Percentiles rank a stretch among this genome's conserved stretches.
Conservation (phyloP, 2,329 filamentous ascomycete species). For the Fusarium anguioides region DNA sequence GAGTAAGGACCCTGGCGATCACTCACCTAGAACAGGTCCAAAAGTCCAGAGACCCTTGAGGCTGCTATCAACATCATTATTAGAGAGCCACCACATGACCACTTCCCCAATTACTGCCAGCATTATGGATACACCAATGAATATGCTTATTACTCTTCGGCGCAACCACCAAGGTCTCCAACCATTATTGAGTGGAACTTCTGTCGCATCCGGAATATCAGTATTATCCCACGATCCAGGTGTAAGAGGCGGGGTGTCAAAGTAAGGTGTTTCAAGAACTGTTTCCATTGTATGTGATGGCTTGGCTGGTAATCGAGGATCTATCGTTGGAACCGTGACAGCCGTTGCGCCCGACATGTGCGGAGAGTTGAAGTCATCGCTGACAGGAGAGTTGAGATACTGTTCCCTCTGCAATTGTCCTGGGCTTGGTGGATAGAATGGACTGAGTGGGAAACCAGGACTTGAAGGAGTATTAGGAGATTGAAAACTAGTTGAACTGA, state of each 20-base stretch:
- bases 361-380: slow-evolving; percentile 38
- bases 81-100: slow-evolving; percentile 41
- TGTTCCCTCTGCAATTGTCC: slow-evolving; percentile 30
- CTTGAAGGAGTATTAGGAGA: slow-evolving; percentile 30
- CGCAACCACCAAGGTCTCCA: slow-evolving; percentile 45
- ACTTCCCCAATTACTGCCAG: slow-evolving; percentile 42
- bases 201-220: slow-evolving; percentile 32
- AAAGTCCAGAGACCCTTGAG: slow-evolving; percentile 46
- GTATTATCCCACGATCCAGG: slow-evolving; percentile 24
- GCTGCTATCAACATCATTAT: slow-evolving; percentile 25
- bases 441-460: slow-evolving; percentile 35
- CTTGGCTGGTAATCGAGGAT: slow-evolving; percentile 16
- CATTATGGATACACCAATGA: slow-evolving; percentile 32
- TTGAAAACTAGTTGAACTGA: slow-evolving; percentile 27
- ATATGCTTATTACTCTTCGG: slow-evolving; percentile 34
- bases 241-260: slow-evolving; percentile 36
- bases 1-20: slow-evolving; percentile 18
- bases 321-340: too few relatives aligned
- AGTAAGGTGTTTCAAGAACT: slow-evolving; percentile 42
- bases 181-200: slow-evolving; percentile 37
- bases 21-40: slow-evolving; percentile 46
- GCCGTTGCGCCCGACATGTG: slow-evolving; percentile 13
- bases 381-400: slow-evolving; percentile 25
- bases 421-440: slow-evolving; percentile 31
- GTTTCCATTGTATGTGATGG: slow-evolving; percentile 31